These are phyloP conservation scores for Immersiella caudata DNA, from an alignment of 495 filamentous ascomycete genomes.

Conservation along the genomic window DNA sequence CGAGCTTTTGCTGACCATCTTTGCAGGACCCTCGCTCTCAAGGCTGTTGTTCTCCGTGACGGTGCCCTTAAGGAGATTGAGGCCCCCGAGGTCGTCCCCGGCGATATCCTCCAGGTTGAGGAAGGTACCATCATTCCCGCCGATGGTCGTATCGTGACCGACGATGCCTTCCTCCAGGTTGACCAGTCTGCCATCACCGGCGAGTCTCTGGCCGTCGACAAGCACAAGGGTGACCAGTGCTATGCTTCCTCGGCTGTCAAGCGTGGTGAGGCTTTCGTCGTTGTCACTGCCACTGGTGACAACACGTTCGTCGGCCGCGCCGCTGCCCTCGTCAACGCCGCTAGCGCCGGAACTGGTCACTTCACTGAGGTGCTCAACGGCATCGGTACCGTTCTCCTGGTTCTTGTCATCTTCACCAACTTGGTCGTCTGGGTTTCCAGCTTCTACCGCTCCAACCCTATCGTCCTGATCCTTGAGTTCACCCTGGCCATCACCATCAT, in stretches of 20 bases:
- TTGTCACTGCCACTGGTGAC: constrained; percentile 82
- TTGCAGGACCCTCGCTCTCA: constrained; percentile 71
- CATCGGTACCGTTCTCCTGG: constrained; percentile 80
- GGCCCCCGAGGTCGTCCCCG: constrained; percentile 79
- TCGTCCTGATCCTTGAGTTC: constrained; percentile 76
- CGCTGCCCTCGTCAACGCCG: constrained; percentile 78
- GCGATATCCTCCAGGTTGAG: constrained; percentile 86
- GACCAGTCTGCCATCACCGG: constrained; percentile 93
- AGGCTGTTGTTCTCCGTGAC: constrained; percentile 81
- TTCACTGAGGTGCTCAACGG: constrained; percentile 87
- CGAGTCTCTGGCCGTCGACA: constrained; percentile 89
- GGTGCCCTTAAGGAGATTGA: constrained; percentile 71
- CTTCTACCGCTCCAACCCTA: constrained; percentile 82
- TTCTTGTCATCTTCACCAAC: constrained; percentile 78
- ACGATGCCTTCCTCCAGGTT: constrained; percentile 80
- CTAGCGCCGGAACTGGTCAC: constrained; percentile 72
- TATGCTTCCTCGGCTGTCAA: constrained; percentile 88
- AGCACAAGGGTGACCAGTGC: constrained; percentile 74
- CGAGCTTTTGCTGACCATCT: constrained; percentile 25
- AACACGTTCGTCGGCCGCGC: constrained; percentile 87
- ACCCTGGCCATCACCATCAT: constrained; percentile 88
- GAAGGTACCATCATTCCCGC: constrained; percentile 91
- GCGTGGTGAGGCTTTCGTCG: constrained; percentile 81
- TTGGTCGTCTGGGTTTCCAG: constrained; percentile 82
- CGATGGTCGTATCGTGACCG: constrained; percentile 81